Conservation (phyloP, 352 stramenopile genomes). For the Phytophthora aleatoria region DNA sequence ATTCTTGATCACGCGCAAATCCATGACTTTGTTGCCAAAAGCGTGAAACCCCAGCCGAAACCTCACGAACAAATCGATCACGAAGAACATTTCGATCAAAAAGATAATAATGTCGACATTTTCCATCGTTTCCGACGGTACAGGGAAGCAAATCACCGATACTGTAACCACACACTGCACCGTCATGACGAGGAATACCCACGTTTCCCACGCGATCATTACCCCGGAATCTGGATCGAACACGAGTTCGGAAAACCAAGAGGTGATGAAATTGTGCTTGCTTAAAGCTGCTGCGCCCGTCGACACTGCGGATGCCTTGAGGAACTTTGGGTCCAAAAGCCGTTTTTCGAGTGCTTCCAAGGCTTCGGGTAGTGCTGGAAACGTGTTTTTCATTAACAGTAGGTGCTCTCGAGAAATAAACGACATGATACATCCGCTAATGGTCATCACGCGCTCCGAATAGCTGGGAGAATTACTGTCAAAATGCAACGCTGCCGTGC, state of each 20-base stretch:
- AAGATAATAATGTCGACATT: constrained; percentile 35
- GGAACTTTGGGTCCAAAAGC: constrained; percentile 56
- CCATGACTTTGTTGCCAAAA: constrained; percentile 79
- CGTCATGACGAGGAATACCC: constrained; percentile 59
- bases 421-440: constrained; percentile 59
- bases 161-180: constrained; percentile 50
- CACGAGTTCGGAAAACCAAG: constrained; percentile 27
- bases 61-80: constrained; percentile 60
- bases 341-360: constrained; percentile 52
- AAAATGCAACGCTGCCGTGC: constrained; percentile 45
- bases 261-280: constrained; percentile 7
- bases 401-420: constrained; percentile 59
- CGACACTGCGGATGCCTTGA: constrained; percentile 44
- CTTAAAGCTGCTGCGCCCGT: constrained; percentile 8
- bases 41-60: constrained; percentile 61
- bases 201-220: constrained; percentile 66
- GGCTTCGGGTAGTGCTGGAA: constrained; percentile 35
- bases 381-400: constrained; percentile 39
- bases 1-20: constrained; percentile 37
- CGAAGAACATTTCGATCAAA: constrained; percentile 52
- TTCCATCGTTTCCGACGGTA: constrained; percentile 5
- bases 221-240: constrained; percentile 60
- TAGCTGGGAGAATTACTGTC: constrained; percentile 47
- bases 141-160: constrained; percentile 53
- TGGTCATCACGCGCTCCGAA: constrained; percentile 51